Base-by-base conservation (phyloP, 257 asterid species). In the Petrea volubilis region DNA sequence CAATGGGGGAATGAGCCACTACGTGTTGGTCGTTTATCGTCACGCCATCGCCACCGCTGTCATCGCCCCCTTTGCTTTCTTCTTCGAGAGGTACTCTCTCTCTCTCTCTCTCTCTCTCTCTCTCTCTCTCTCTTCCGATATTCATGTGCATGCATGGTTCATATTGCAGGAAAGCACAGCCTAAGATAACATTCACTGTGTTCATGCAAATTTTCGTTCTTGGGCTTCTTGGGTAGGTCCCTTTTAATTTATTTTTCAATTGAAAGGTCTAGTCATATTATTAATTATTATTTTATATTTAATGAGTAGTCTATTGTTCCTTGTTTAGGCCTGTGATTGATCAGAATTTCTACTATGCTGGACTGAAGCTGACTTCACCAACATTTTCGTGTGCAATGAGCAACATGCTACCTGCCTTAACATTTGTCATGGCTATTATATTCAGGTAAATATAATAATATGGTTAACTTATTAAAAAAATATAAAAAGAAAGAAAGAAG, bases 381-480 rank as follows among this genome's bases (percentile, higher is more conserved):
- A 92, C 93, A 28, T 92, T 92, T 75, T 87, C 97, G 12, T 87
- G 96, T 71, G 96, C 93, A 10, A 82, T 89, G 90, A 89, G 96
- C 79, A 92, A 92, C 83, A 87, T 92, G 90, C 65, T 92, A 14
- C 96, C 97, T 2, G 93, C 97, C 64, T 79, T 89, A 79, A 89
- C 92, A 27, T 92, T 92, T 47, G 83, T 92, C 36, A 87, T 92
- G 87, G 96, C 96, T 3, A 77, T 92, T 12, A 68, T 91, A 74
- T 91, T 84, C 81, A 82, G 93, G 97, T 86, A 61, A 18, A 15
- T 40, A 46, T 40, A 38, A 53, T 33, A 38, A 18, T 10, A 62
- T 60, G 27, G n/a, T n/a, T n/a, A n/a, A n/a, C n/a, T n/a, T n/a
- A n/a, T n/a, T n/a, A n/a, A n/a, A n/a, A n/a, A n/a, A n/a, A n/a